Evolutionary conservation across 306 rosid species (phyloP), one percentile per base, ranked within the genome.

Genomic region (Quercus parvula): DNA sequence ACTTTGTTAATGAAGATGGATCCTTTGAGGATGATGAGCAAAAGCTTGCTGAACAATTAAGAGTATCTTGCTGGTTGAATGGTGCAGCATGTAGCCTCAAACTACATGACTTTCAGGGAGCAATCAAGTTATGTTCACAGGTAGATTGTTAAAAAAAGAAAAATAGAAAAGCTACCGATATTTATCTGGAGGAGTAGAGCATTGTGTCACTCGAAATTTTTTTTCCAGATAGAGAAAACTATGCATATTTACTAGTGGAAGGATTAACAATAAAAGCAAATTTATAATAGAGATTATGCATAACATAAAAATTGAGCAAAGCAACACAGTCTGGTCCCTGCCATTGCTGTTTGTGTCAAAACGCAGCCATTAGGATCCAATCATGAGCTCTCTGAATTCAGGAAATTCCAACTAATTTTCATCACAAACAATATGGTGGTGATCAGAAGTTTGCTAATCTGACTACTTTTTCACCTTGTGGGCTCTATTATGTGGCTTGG

Each of bases 31-130:
- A 85, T 79, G 79, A 84, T 64, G 90, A 88, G 76, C 79, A 84
- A 75, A 85, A 87, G 84, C 76, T 81, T 70, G 91, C 83, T 14
- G 80, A 81, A 69, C 69, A 79, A 52, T 75, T 92, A 57, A 87
- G 87, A 79, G 75, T 92, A 38, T 84, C 92, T 2, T 87, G 90
- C 84, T 90, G 92, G 94, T 83, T 92, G 89, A 92, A 92, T 49
- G 85, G 90, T 80, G 94, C 91, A 64, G 91, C 94, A 35, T 92
- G 92, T 81, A 79, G 87, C 85, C 91, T 92, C 78, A 90, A 92
- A 84, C 86, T 92, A 77, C 66, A 76, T 71, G 91, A 90, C 73
- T 86, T 84, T 84, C 78, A 71, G 51, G 89, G 77, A 84, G 92
- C 94, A 77, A 83, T 88, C 75, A 85, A 77, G 68, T 68, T 92